Base-by-base conservation (phyloP, 768 basidiomycete genomes). In the Pleurotus cornucopiae region DNA sequence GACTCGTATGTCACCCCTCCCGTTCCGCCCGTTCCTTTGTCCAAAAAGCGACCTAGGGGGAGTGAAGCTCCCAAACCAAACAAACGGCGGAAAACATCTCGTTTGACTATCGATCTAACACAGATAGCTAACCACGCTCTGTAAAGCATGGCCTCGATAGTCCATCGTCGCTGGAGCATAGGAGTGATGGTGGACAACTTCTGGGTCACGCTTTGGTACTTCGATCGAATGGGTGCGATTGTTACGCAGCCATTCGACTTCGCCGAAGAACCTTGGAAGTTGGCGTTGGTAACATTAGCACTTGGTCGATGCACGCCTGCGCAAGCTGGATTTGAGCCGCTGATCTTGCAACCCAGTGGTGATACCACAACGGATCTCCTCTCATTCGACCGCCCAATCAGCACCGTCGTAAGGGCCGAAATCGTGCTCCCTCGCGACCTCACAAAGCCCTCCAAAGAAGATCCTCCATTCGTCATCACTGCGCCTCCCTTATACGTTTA, bases 191-290 rank as follows among this genome's bases (percentile, higher is more conserved):
- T 51, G 16, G 49, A 51, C 6, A 16, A 30, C 26, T 51, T 51
- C 49, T n/a, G 37, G 13, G 34, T 51, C 12, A 51, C 49, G 9
- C 16, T 51, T 20, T 51, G 49, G 49, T 51, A 51, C 30, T 51
- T 26, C 16, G 49, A 51, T 38, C 49, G 49, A 4, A 30, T 51
- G 20, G 49, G 49, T 5, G 49, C 49, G 2, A 37, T 51, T 18
- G 21, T n/a, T 13, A 51, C 49, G n/a, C 14, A 26, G 34, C 12
- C 23, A 5, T 51, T 51, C n/a, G 34, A 51, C 30, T 51, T 51
- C 49, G 16, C n/a, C 16, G 14, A 20, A 9, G 23, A 26, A 30
- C 49, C 30, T n/a, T 51, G 49, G 49, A 51, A 30, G 7, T 16
- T 51, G 0, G 49, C 49, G 3, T n/a, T 51, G 4, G 12, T 51